Evolutionary conservation across 305 asterid species (phyloP).

Genomic region (Ajuga reptans): DNA sequence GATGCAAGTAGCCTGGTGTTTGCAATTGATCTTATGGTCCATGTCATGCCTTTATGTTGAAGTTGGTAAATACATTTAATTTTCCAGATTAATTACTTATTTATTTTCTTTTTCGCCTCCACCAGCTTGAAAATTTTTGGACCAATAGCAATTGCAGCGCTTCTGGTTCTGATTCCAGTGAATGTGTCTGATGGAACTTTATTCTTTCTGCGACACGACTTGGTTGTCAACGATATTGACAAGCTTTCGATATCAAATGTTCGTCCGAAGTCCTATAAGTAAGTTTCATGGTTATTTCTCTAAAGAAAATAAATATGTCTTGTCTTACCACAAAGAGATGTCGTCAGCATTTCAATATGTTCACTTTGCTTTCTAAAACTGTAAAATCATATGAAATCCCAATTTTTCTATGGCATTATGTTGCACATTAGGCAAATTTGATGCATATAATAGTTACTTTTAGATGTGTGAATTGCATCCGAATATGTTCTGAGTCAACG

Average conservation of each 20-base stretch:
- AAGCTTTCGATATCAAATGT: slow-evolving; percentile 94
- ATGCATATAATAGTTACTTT: background rate
- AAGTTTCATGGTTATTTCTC: slow-evolving; percentile 32
- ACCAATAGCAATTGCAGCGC: slow-evolving; percentile 70
- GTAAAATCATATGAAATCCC: too few relatives aligned
- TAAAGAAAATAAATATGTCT: background rate
- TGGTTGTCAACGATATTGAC: slow-evolving; percentile 84
- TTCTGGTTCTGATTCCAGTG: slow-evolving; percentile 82
- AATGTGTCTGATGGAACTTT: slow-evolving; percentile 69
- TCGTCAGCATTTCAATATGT: background rate
- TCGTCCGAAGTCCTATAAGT: slow-evolving; percentile 63
- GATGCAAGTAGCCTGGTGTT: slow-evolving; percentile 10
- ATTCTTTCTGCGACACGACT: slow-evolving; percentile 53
- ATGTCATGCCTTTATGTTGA: background rate
- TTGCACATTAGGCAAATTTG: background rate
- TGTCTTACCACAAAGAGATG: background rate
- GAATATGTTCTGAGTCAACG: background rate
- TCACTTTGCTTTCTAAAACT: background rate
- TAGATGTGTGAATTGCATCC: background rate
- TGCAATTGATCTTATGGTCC: slow-evolving; percentile 9
- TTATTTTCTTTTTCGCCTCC: background rate
- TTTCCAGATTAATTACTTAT: slow-evolving; percentile 4
- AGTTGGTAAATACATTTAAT: background rate
- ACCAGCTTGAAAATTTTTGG: slow-evolving; percentile 74
- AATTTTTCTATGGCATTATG: background rate